Base-by-base conservation (phyloP, 306 rosid genomes). In the Begonia fuchsioides region DNA sequence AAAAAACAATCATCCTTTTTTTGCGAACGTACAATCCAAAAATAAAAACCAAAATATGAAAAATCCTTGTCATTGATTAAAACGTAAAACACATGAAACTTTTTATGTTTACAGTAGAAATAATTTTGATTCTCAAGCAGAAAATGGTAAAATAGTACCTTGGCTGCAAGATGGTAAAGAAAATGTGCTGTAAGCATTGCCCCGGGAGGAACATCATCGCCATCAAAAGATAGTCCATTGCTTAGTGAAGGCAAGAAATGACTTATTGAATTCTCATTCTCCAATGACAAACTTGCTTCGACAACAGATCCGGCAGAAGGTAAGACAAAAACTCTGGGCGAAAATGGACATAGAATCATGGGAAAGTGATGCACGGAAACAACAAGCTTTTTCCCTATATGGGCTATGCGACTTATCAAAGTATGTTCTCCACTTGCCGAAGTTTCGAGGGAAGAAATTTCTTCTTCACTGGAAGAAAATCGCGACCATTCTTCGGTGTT, bases 361-460 rank as follows among this genome's bases (percentile, higher is more conserved):
- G 95, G 96, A 63, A 83, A 83, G 83, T 88, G 96, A 67, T 66
- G 67, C 68, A 88, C 86, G 57, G 93, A 81, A 72, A 83, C 79
- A 53, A 55, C 76, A 73, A 88, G 66, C 58, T 68, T 83, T 65
- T 58, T 17, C 54, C 62, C 74, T 54, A 69, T 64, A 68, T 80
- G 81, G 64, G 76, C 80, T 47, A 14, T 20, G 41, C 38, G 58
- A 51, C 68, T 80, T 39, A 65, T 55, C 54, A 56, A 50, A 56
- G 65, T 72, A 51, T 65, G 65, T 70, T 72, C 80, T 63, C 74
- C 78, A 55, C 68, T 80, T 68, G 81, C 55, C 75, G 77, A 72
- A 57, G 78, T 68, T 63, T 79, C 68, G 40, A 50, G 67, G 53
- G 44, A 72, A 61, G 65, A 43, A 56, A 52, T 59, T 45, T 66